Percentiles rank a stretch among this genome's conserved stretches.
These are phyloP conservation scores for Trichoderma orchidacearum DNA, from an alignment of 495 filamentous ascomycete genomes.

Conservation along the genomic window DNA sequence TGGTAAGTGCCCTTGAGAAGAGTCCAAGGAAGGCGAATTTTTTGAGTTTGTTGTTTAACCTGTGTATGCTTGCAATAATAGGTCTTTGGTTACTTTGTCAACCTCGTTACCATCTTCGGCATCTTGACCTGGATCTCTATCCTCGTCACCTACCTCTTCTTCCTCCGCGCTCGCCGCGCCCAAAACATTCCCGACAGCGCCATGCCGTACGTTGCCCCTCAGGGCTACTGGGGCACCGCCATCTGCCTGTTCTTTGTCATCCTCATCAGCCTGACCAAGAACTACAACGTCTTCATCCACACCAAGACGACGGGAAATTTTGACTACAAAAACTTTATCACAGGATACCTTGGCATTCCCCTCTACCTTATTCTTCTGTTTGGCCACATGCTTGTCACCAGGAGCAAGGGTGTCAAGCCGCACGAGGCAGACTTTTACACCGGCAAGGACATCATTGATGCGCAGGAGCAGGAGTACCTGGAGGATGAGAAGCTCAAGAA, in stretches of 20 bases:
- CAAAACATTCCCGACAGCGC: constrained; percentile 51
- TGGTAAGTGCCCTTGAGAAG: not conserved
- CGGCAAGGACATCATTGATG: constrained; percentile 62
- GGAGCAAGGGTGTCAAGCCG: constrained; percentile 38
- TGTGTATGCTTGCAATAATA: no score
- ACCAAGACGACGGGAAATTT: constrained; percentile 39
- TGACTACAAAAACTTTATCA: constrained; percentile 65
- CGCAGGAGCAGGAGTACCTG: constrained; percentile 58
- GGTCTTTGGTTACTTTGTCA: constrained; percentile 79
- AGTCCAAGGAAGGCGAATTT: no score
- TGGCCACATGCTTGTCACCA: constrained; percentile 51
- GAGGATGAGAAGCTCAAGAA: constrained; percentile 30
- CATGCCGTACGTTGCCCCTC: constrained; percentile 60
- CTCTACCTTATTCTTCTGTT: constrained; percentile 59
- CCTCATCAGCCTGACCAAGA: constrained; percentile 63
- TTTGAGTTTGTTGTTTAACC: no score
- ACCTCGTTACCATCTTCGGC: constrained; percentile 69
- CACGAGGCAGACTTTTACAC: constrained; percentile 51
- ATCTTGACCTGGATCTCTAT: constrained; percentile 77
- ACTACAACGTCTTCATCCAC: constrained; percentile 57
- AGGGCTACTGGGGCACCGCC: constrained; percentile 55
- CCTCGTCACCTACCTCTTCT: constrained; percentile 69
- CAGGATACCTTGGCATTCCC: constrained; percentile 69
- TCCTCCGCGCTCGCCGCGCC: constrained; percentile 57
- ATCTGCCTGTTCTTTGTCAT: constrained; percentile 52